A percentile compares a stretch with the other conserved stretches of the same genome.
These are phyloP conservation scores for Vanderwaltozyma tropicalis DNA, from an alignment of 805 yeast species.

Conservation along the genomic window DNA sequence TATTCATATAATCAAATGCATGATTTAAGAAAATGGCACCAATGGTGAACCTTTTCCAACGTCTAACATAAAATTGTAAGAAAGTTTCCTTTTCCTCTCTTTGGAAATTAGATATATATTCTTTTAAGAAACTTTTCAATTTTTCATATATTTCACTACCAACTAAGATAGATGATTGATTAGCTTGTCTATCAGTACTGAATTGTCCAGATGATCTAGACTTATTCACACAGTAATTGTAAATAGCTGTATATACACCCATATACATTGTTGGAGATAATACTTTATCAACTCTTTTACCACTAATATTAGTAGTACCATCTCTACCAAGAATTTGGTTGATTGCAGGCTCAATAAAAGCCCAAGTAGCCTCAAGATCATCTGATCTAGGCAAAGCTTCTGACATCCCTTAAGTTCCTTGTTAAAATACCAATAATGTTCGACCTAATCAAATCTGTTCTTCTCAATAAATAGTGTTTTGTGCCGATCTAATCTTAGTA, in stretches of 20 bases:
- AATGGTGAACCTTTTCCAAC: conserved; percentile 81
- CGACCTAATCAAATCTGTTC: background rate
- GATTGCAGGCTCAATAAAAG: conserved; percentile 66
- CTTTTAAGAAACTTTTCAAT: conserved; percentile 53
- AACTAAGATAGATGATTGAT: conserved; percentile 42
- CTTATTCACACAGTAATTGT: conserved; percentile 82
- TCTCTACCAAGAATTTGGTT: conserved; percentile 56
- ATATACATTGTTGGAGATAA: conserved; percentile 67
- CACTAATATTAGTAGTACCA: conserved; percentile 21
- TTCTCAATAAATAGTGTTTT: too few relatives aligned
- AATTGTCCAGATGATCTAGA: conserved; percentile 39
- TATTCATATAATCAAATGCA: conserved; percentile 88
- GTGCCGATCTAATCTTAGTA: too few relatives aligned
- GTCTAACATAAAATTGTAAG: conserved; percentile 70
- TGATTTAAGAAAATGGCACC: conserved; percentile 90
- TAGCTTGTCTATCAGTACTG: conserved; percentile 30
- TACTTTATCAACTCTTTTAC: conserved; percentile 44
- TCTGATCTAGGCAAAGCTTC: conserved; percentile 43
- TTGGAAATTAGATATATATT: conserved; percentile 43
- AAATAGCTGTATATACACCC: conserved; percentile 85
- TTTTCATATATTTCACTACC: conserved; percentile 84
- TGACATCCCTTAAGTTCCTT: conserved; percentile 20
- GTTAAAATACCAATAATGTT: background rate
- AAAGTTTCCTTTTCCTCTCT: conserved; percentile 54
- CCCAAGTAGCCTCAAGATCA: conserved; percentile 64